Evolutionary conservation across 106 monocot species (phyloP).

Genomic region (Acanthochlamys bracteata): DNA sequence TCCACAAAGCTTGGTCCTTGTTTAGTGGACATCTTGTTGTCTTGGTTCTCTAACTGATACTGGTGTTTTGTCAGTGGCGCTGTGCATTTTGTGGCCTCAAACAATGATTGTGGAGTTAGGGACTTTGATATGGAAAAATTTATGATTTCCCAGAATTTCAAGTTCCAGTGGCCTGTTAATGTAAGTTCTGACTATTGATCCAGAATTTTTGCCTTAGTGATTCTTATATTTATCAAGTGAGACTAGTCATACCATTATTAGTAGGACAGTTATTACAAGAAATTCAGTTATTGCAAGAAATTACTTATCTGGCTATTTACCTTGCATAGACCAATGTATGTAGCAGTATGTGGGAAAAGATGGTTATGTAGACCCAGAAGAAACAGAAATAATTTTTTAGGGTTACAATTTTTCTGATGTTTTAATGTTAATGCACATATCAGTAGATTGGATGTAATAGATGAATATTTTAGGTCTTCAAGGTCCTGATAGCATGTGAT

Average conservation of each 20-base stretch:
- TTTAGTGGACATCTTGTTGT: not conserved
- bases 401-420: too few relatives aligned
- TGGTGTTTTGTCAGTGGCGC: slow-evolving; percentile 29
- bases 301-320: too few relatives aligned
- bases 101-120: slow-evolving; percentile 66
- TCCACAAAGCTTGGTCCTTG: not conserved
- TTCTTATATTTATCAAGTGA: not conserved
- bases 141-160: slow-evolving; percentile 44
- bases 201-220: not conserved
- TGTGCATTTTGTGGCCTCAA: slow-evolving; percentile 52
- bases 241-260: not conserved
- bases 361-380: too few relatives aligned
- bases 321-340: too few relatives aligned
- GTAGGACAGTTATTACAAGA: too few relatives aligned
- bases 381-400: too few relatives aligned
- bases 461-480: too few relatives aligned
- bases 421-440: too few relatives aligned
- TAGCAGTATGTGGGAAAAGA: too few relatives aligned
- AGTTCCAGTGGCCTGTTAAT: slow-evolving; percentile 62
- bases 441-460: too few relatives aligned
- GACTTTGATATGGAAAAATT: slow-evolving; percentile 64
- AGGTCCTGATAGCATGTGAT: not conserved
- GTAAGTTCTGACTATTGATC: slow-evolving; percentile 23
- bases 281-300: too few relatives aligned
- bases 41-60: not conserved